phyloP scores from a whole-genome alignment of 345 rosid genomes.

The Carallia pectinifolia region DNA sequence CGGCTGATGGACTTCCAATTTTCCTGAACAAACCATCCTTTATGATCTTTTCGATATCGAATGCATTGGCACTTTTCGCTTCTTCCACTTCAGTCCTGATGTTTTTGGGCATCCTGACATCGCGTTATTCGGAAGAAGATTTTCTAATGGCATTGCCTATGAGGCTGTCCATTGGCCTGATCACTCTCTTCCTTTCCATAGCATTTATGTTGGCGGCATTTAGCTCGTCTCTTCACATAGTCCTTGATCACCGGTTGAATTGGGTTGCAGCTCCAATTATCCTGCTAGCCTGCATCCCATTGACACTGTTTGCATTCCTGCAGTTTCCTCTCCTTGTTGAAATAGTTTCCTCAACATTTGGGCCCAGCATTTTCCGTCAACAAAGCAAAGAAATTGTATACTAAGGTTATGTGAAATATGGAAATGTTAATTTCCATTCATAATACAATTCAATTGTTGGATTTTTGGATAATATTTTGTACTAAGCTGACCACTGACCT shows the following conservation, averaged over 20 bases:
- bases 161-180: constrained; percentile 13
- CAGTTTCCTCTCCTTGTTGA: constrained; percentile 15
- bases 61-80: constrained; percentile 11
- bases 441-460: too few species aligned
- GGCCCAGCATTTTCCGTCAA: constrained; percentile 7
- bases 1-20: neutral
- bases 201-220: too few species aligned
- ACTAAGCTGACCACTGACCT: too few species aligned
- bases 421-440: neutral
- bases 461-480: too few species aligned
- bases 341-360: neutral
- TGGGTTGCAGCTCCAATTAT: constrained; percentile 17
- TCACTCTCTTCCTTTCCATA: neutral
- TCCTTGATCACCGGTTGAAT: neutral
- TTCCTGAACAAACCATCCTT: neutral
- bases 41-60: neutral
- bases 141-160: constrained; percentile 11
- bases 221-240: neutral
- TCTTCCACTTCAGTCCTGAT: constrained; percentile 14
- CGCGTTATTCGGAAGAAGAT: constrained; percentile 18
- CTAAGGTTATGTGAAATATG: neutral
- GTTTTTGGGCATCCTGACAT: constrained; percentile 20
- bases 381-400: neutral
- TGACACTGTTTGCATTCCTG: constrained; percentile 14
- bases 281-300: constrained; percentile 6